phyloP scores from a whole-genome alignment of 192 early-diverging fungal genomes.

The Coemansia sp. region DNA sequence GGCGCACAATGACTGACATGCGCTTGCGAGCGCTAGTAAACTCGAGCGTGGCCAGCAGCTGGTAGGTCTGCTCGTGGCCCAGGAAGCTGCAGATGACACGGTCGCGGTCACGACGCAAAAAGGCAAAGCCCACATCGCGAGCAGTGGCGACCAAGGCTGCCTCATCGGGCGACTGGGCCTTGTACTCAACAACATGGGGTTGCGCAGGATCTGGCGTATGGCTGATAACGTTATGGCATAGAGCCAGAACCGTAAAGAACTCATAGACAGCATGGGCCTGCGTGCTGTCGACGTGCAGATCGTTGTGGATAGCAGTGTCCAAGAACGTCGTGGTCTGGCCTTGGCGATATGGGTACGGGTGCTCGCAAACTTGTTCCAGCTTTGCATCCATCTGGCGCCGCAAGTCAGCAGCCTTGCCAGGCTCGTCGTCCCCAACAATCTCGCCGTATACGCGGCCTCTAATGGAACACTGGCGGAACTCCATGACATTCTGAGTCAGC shows the following conservation, averaged over 20 bases:
- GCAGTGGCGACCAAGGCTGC: constrained; percentile 87
- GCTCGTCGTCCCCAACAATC: constrained; percentile 32
- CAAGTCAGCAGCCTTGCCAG: constrained; percentile 13
- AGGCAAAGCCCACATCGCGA: constrained; percentile 77
- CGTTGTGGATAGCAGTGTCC: constrained; percentile 62
- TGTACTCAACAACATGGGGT: constrained; percentile 69
- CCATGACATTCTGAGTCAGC: constrained; percentile 95
- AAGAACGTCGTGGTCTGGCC: constrained; percentile 68
- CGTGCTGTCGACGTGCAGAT: constrained; percentile 55
- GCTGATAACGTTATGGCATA: constrained; percentile 87
- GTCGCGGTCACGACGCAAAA: constrained; percentile 71
- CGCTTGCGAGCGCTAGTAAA: constrained; percentile 96
- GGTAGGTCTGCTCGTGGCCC: constrained; percentile 66
- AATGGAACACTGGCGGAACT: constrained; percentile 88
- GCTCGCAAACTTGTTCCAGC: constrained; percentile 56
- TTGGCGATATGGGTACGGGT: constrained; percentile 57
- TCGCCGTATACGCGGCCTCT: constrained; percentile 80
- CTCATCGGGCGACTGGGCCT: constrained; percentile 94
- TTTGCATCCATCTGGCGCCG: constrained; percentile 59
- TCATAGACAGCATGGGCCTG: constrained; percentile 66
- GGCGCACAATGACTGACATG: constrained; percentile 88
- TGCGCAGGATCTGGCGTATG: constrained; percentile 56
- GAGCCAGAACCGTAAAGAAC: constrained; percentile 80
- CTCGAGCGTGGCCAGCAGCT: constrained; percentile 72
- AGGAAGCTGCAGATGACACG: constrained; percentile 68